Base-by-base conservation (phyloP, 192 early-diverging fungal species). In the Coemansia sp. region DNA sequence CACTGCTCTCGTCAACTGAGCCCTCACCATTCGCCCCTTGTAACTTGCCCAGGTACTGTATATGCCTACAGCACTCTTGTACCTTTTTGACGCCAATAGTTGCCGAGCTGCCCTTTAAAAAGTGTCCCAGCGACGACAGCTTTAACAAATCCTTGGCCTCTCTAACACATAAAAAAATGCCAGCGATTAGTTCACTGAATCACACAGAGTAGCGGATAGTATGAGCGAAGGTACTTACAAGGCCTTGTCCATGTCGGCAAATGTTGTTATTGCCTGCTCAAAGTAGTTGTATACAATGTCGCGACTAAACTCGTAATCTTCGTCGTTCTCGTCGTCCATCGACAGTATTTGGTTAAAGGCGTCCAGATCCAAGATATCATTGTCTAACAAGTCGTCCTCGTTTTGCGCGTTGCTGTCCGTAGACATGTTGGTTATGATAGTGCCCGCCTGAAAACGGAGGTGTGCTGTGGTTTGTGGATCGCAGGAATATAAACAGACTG, bases 251-350 rank as follows among this genome's bases (percentile, higher is more conserved):
- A 97, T 93, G 13, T 88, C 84, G 4, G 70, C 74, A 77, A 97
- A 92, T 9, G 93, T 95, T 13, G 76, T 65, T 52, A 87, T 86
- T 3, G 94, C 93, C 69, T 97, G 95, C 45, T 94, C 87, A 73
- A 93, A 93, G 70, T 93, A 95, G 71, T 93, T 86, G 49, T 73
- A 67, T 2, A 94, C 90, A 37, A 96, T 87, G 29, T 86, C 87
- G 58, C 84, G 85, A 59, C 89, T 92, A 70, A 97, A 75, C 67
- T 67, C 67, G 67, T 94, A 91, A 18, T 92, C 92, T 34, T 93
- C 92, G 69, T 95, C 94, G 45, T 91, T 91, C 35, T 93, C 94
- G 53, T 95, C 93, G 74, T 97, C 95, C 94, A 97, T 94, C 24
- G 93, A 90, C 43, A 96, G 68, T 39, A 97, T 77, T 78, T 96